Evolutionary conservation across 345 rosid species (phyloP).

Genomic region (Erodium maritimum): DNA sequence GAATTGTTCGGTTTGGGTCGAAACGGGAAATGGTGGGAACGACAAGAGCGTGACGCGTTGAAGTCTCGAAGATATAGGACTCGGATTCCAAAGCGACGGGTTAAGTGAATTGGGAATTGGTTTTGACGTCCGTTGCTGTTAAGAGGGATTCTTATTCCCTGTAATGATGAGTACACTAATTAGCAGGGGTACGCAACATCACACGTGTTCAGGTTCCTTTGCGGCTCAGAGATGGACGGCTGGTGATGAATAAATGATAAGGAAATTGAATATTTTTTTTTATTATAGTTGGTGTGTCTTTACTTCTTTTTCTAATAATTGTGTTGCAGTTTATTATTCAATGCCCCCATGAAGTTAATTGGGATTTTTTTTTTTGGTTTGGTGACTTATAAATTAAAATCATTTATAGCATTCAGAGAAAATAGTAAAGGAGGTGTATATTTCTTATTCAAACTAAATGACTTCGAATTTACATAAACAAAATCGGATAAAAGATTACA

Average conservation of each 20-base stretch:
- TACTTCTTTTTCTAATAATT: background rate
- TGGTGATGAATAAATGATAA: background rate
- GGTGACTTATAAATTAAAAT: too few species aligned
- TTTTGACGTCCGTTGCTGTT: constrained; percentile 11
- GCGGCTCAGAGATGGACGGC: background rate
- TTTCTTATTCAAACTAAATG: too few species aligned
- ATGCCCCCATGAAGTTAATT: too few species aligned
- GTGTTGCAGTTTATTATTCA: background rate
- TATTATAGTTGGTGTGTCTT: background rate
- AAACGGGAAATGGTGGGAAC: background rate
- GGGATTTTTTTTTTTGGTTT: too few species aligned
- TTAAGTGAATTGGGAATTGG: constrained; percentile 5
- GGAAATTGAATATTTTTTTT: too few species aligned
- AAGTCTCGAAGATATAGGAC: background rate
- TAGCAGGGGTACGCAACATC: background rate
- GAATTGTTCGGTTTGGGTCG: background rate
- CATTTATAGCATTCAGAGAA: too few species aligned
- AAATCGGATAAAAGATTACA: too few species aligned
- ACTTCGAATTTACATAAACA: too few species aligned
- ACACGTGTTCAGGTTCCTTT: background rate
- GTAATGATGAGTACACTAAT: background rate
- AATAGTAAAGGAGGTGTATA: too few species aligned
- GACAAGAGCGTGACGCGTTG: constrained; percentile 15
- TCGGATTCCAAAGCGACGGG: constrained; percentile 21
- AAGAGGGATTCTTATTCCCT: background rate